A percentile compares a stretch with the other conserved stretches of the same genome.
Evolutionary conservation across 2,329 filamentous ascomycete genomes (phyloP).

Genomic region (Aspergillus tubingensis): DNA sequence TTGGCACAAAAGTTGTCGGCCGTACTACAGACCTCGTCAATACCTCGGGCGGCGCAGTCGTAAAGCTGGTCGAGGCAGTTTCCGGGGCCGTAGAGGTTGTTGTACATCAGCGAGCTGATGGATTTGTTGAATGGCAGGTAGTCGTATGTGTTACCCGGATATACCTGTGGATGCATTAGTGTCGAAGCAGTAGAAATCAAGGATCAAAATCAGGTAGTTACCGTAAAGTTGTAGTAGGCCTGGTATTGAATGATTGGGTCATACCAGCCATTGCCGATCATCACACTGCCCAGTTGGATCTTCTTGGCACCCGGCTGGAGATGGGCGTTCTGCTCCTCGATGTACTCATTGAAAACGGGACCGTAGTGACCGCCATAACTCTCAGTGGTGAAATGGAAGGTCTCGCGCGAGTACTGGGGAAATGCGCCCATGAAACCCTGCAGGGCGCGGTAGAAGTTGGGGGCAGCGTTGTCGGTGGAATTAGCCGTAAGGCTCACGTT

Average conservation of each 20-base stretch:
- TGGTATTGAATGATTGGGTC: conserved; percentile 6
- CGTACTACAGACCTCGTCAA: conserved; percentile 4
- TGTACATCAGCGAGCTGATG: conserved; percentile 11
- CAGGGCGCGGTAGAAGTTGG: conserved; percentile 10
- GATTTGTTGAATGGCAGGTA: conserved; percentile 10
- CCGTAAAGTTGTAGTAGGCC: conserved; percentile 8
- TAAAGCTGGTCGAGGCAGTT: conserved; percentile 10
- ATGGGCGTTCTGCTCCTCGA: conserved; percentile 12
- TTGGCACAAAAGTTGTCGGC: conserved; percentile 8
- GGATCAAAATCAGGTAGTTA: not conserved
- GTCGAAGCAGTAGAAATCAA: not conserved
- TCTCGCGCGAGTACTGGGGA: conserved; percentile 8
- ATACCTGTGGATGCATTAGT: not conserved
- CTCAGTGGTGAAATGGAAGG: conserved; percentile 12
- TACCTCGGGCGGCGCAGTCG: conserved; percentile 10
- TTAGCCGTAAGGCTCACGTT: conserved; percentile 7
- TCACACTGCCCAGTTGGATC: conserved; percentile 6
- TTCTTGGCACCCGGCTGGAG: conserved; percentile 8
- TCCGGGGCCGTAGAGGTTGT: conserved; percentile 9
- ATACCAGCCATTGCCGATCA: conserved; percentile 10
- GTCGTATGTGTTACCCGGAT: conserved; percentile 11
- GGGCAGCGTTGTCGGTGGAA: conserved; percentile 9
- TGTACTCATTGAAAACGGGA: conserved; percentile 11
- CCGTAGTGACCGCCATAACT: conserved; percentile 12
- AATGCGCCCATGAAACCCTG: conserved; percentile 14